Evolutionary conservation across 164 flowering plant species (phyloP), one percentile per base, ranked within the genome.

Genomic region (Santalum album): DNA sequence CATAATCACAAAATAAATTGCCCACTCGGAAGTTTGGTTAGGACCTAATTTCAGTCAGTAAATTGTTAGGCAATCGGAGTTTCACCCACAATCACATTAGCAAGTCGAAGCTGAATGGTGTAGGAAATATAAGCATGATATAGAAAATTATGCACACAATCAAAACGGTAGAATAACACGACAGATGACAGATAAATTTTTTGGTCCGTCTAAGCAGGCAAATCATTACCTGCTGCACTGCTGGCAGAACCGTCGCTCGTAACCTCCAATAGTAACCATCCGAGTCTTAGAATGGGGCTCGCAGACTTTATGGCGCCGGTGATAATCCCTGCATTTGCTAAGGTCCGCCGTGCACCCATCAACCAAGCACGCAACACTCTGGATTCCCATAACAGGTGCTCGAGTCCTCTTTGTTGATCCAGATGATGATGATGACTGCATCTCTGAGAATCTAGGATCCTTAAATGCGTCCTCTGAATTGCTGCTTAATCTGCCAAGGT

Each of bases 321-420:
- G 81, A 55, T 77, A 77, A 27, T 77, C 82, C 54, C 79, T 75
- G 63, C 77, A 77, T 52, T 65, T 63, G 51, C 71, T 72, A 20
- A 77, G 82, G 64, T 77, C 77, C 3, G 82, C 54, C 14, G 48
- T 51, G 58, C 82, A 77, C 15, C 77, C 82, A 61, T 77, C 82
- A 45, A 77, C 82, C 62, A 72, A 63, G 61, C 82, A 77, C 7
- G 73, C 62, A 17, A 73, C 62, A n/a, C 45, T 53, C 27, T 60
- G 77, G 44, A 52, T 12, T 36, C 54, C 71, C 49, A 26, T 63
- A 21, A 23, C 39, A 35, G 55, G 65, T 20, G 57, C 52, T 9
- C 79, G 60, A 19, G 65, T 25, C 59, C 79, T 67, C 53, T 70
- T 77, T 20, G 63, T 63, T 9, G 77, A 57, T 14, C 67, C 68